A percentile compares a stretch with the other conserved stretches of the same genome.
phyloP scores from a whole-genome alignment of 352 stramenopile genomes.

The Peronospora destructor region DNA sequence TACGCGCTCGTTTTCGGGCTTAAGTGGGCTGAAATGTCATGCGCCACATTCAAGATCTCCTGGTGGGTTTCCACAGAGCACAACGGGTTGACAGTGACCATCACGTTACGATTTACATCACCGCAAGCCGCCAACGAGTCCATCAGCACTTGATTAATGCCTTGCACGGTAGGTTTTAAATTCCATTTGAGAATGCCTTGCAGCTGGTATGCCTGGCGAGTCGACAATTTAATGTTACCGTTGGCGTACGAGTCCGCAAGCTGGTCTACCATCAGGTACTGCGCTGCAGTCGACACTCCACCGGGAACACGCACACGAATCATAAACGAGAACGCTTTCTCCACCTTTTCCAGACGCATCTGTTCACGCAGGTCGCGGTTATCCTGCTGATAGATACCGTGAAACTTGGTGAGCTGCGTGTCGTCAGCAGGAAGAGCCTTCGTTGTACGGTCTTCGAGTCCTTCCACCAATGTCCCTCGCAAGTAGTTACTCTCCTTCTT shows the following conservation, averaged over 20 bases:
- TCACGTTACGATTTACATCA: constrained; percentile 96
- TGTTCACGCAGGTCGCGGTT: too few species aligned
- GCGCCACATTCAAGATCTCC: constrained; percentile 38
- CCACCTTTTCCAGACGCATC: constrained; percentile 5
- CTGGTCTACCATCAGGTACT: constrained; percentile 93
- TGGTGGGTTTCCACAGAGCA: constrained; percentile 86
- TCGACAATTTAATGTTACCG: constrained; percentile 93
- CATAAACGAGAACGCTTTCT: constrained; percentile 96
- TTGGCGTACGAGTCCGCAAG: constrained; percentile 90
- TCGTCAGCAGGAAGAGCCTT: constrained; percentile 53
- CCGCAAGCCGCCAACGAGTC: constrained; percentile 94
- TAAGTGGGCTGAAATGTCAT: too few species aligned
- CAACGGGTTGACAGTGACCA: constrained; percentile 85
- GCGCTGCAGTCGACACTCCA: constrained; percentile 88
- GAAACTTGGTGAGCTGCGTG: too few species aligned
- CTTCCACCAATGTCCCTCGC: constrained; percentile 56
- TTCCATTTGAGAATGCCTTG: constrained; percentile 96
- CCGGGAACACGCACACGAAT: constrained; percentile 94
- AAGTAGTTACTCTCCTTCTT: constrained; percentile 76
- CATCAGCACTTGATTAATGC: constrained; percentile 88
- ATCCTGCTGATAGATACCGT: too few species aligned
- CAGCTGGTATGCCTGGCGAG: constrained; percentile 93
- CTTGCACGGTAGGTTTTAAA: constrained; percentile 93
- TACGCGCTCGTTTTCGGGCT: constrained; percentile 57
- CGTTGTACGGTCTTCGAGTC: constrained; percentile 64